Base-by-base conservation (phyloP, 2,329 filamentous ascomycete species). In the Aschersonia sp. region DNA sequence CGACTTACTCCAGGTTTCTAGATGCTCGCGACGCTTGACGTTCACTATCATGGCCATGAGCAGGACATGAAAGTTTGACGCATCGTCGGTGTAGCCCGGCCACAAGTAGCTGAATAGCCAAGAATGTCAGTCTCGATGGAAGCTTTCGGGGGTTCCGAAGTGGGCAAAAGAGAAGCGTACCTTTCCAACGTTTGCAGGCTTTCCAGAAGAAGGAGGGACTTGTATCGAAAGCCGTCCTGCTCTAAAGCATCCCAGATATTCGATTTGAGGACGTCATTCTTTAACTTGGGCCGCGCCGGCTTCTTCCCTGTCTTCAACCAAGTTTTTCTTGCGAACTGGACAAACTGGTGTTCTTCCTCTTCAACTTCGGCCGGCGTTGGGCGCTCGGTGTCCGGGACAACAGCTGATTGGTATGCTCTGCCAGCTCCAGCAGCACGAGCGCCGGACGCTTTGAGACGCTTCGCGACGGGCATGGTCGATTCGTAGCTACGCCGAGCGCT, bases 191-290 rank as follows among this genome's bases (percentile, higher is more conserved):
- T 80, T 68, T 96, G 92, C 56, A 97, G 67, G 56, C 88, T 90
- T 66, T 98, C 92, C 48, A 98, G 73, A 30, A 86, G 76, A 53
- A 94, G 70, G 29, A 98, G 73, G 5, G 84, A 84, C 61, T 80
- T 83, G 62, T 83, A 79, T 35, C 78, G 72, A 60, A 96, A 97
- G 48, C 78, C 75, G 47, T 88, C 85, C 54, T 81, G 80, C 65
- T 95, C 88, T 56, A 98, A 68, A 48, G 80, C 75, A 63, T 94
- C 86, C 88, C 90, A 98, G 49, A 98, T 81, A 58, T 86, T 80
- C 56, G 79, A 78, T 69, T 94, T 94, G 59, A 98, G 68, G 44
- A 94, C 79, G 53, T 94, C 84, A 46, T 86, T 90, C 65, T 86
- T 85, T 67, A 86, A 81, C 65, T 82, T 85, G 58, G 78, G 69